Base-by-base conservation (phyloP, 768 basidiomycete species). In the Kockovaella imperatae region DNA sequence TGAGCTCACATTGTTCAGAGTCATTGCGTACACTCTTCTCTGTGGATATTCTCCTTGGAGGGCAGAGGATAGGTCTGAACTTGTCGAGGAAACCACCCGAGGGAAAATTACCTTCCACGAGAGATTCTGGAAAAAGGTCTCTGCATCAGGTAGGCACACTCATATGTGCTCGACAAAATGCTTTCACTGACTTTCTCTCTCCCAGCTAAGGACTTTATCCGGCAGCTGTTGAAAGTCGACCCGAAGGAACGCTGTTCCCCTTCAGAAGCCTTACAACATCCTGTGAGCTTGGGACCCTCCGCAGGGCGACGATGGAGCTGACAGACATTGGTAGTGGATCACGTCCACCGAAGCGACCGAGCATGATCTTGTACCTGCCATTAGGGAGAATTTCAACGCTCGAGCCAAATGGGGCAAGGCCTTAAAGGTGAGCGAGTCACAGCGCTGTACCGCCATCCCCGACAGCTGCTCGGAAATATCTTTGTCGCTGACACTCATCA, bases 11-110 rank as follows among this genome's bases (percentile, higher is more conserved):
- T 15, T 2, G 1, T 14, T 4, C 43, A 91, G 90, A 0, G 79
- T 97, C 54, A 96, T 99, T 58, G 85, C 91, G 15, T 97, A 95
- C 70, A 87, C 95, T 45, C 76, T 97, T 13, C 77, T 95, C 1
- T 93, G 93, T 61, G 93, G 93, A 2, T 97, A 97, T 73, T 83
- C 86, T 1, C 95, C 95, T 0, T 97, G 97, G 77, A 79, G 88
- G 35, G 83, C 85, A 0, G 84, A 87, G 21, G 84, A 90, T 60
- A 73, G 79, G 42, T 78, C 79, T 49, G 79, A 81, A 40, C 77
- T 96, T 30, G 76, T 85, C 43, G 77, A 79, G 25, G 89, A 97
- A 70, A 93, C 87, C n/a, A 83, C 81, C 0, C 79, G 78, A 30
- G 90, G 83, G 0, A 82, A 81, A 59, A 77, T 96, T 39, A 83